phyloP scores from a whole-genome alignment of 768 basidiomycete genomes.

The Tylopilus felleus region DNA sequence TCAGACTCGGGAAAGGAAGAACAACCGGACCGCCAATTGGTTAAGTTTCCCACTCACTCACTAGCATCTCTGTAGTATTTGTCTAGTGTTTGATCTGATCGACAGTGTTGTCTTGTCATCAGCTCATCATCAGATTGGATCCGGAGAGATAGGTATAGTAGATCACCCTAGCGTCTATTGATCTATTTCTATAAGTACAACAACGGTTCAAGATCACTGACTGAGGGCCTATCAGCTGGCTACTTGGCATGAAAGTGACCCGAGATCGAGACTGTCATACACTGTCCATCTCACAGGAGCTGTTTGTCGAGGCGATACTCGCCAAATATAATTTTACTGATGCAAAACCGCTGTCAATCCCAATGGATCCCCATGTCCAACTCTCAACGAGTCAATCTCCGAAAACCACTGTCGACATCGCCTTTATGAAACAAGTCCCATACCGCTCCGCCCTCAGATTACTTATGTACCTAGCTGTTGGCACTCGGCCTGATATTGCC shows the following conservation, averaged over 20 bases:
- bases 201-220: slow-evolving; percentile 4
- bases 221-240: slow-evolving; percentile 6
- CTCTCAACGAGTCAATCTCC: neutral
- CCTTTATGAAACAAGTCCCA: neutral
- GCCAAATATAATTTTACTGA: neutral
- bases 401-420: neutral
- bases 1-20: too few relatives aligned
- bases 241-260: neutral
- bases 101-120: too few relatives aligned
- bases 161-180: too few relatives aligned
- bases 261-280: neutral
- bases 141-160: too few relatives aligned
- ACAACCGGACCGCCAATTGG: too few relatives aligned
- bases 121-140: too few relatives aligned
- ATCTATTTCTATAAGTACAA: too few relatives aligned
- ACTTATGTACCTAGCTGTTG: neutral
- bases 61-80: too few relatives aligned
- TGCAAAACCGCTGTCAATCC: neutral
- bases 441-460: neutral
- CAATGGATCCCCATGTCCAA: neutral
- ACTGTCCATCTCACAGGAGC: neutral
- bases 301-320: neutral
- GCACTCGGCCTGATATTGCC: neutral
- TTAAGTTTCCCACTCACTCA: too few relatives aligned
- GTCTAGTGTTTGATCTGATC: too few relatives aligned